phyloP scores from a whole-genome alignment of 306 rosid genomes.

The Trichosanthes truncata region DNA sequence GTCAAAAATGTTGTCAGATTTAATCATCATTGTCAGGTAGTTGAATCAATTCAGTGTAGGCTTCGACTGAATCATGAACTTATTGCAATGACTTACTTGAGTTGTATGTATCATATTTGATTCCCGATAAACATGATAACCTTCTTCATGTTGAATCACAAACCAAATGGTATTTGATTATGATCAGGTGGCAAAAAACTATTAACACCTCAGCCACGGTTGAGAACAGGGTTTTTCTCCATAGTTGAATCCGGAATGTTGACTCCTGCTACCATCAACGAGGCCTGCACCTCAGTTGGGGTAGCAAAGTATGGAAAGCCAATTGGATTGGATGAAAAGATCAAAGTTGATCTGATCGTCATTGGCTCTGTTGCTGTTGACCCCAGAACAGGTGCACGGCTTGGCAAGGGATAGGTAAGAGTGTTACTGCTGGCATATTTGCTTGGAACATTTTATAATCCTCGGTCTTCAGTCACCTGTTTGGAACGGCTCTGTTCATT shows the following conservation, averaged over 20 bases:
- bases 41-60: neutral
- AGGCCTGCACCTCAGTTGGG: constrained; percentile 75
- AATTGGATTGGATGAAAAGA: constrained; percentile 72
- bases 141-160: neutral
- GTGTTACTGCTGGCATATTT: constrained; percentile 1
- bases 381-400: constrained; percentile 79
- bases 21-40: neutral
- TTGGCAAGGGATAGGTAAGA: constrained; percentile 90
- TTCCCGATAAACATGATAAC: neutral
- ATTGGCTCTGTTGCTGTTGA: constrained; percentile 93
- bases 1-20: neutral
- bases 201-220: constrained; percentile 84
- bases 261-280: constrained; percentile 37
- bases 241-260: constrained; percentile 42
- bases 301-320: constrained; percentile 74
- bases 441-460: neutral
- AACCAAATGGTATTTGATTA: neutral
- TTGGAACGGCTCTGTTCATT: neutral
- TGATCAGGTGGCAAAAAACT: constrained; percentile 63
- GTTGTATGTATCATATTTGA: neutral
- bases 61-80: neutral
- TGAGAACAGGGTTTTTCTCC: constrained; percentile 90
- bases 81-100: neutral
- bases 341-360: constrained; percentile 75
- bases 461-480: neutral